Conservation (phyloP, 2,329 filamentous ascomycete genomes). For the Sporothrix pseudoabietina region DNA sequence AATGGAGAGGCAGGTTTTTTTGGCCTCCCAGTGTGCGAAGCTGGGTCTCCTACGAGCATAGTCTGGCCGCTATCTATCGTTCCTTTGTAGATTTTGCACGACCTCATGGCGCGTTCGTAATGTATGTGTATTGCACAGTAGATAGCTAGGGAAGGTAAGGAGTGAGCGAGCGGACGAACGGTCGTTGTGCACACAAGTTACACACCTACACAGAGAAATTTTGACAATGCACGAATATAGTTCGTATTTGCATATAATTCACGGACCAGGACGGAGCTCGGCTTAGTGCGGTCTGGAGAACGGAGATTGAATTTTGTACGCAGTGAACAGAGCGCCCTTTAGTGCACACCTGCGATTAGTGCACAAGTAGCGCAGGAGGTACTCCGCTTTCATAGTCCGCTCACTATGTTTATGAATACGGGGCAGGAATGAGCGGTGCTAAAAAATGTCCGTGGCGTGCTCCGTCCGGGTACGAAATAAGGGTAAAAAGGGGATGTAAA, state of each 20-base stretch:
- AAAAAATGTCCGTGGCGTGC: slow-evolving; percentile 1
- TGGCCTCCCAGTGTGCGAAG: too few relatives aligned
- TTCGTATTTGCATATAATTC: not conserved
- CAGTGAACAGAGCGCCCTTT: not conserved
- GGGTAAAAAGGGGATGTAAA: not conserved
- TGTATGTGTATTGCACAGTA: too few relatives aligned
- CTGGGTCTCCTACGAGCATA: not conserved
- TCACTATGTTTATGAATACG: not conserved
- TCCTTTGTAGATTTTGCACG: too few relatives aligned
- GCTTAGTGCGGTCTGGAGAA: not conserved
- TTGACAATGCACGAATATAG: not conserved
- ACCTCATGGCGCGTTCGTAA: not conserved
- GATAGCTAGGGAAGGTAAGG: not conserved
- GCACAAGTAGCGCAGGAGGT: not conserved
- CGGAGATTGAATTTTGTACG: not conserved
- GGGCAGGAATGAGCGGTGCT: not conserved
- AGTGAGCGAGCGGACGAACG: not conserved
- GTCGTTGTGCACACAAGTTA: not conserved
- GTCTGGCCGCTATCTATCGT: not conserved
- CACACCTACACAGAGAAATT: not conserved
- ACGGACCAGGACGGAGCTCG: slow-evolving; percentile 1
- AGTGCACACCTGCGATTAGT: not conserved
- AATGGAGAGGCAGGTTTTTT: not conserved
- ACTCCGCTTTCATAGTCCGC: slow-evolving; percentile 7
- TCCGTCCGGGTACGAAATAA: not conserved